These are phyloP conservation scores for Earliella scabrosa DNA, from an alignment of 1,284 basidiomycete species.

Conservation along the genomic window DNA sequence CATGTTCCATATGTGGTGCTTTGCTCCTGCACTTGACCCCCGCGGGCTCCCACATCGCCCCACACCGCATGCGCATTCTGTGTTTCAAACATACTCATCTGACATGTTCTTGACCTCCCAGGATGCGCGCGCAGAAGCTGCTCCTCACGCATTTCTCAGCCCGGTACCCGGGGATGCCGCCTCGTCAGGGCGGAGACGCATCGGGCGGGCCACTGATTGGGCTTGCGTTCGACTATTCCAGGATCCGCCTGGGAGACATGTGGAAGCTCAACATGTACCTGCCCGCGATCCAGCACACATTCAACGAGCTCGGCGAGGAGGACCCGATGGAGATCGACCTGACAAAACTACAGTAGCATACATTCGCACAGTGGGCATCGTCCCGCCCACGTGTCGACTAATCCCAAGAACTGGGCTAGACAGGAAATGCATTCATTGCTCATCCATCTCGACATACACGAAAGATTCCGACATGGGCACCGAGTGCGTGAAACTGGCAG, in stretches of 20 bases:
- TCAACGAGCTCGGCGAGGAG: constrained; percentile 58
- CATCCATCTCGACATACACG: not conserved
- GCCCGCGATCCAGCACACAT: constrained; percentile 71
- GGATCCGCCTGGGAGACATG: constrained; percentile 75
- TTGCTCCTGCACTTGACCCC: not conserved
- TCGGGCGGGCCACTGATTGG: constrained; percentile 50
- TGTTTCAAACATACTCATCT: not conserved
- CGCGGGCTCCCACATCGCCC: not conserved
- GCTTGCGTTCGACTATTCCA: constrained; percentile 83
- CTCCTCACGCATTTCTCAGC: constrained; percentile 96
- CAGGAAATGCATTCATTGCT: not conserved
- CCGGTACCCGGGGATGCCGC: constrained; percentile 88
- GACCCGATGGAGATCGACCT: constrained; percentile 23
- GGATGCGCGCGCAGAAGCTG: constrained; percentile 83
- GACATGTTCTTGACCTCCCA: constrained; percentile 32
- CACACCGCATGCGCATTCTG: not conserved
- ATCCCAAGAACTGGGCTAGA: not conserved
- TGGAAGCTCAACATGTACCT: constrained; percentile 82
- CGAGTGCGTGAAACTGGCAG: not conserved
- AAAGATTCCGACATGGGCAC: not conserved
- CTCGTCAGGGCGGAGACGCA: constrained; percentile 22
- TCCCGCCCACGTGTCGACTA: constrained; percentile 7
- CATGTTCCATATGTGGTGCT: not conserved
- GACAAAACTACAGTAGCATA: constrained; percentile 18
- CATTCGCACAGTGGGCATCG: not conserved